Conservation (phyloP, 2,329 filamentous ascomycete species). For the Capronia epimyces region DNA sequence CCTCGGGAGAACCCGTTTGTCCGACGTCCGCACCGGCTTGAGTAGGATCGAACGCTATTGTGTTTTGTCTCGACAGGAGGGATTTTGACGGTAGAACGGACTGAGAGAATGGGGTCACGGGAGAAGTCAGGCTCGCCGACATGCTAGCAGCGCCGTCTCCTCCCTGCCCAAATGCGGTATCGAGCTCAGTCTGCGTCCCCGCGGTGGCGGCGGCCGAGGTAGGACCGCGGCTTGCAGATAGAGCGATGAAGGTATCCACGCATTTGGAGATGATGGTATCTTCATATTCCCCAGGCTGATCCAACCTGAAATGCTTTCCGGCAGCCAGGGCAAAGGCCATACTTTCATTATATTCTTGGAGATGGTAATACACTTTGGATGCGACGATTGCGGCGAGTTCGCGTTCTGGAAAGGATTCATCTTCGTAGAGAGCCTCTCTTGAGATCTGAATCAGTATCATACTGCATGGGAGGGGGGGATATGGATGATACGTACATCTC, state of each 20-base stretch:
- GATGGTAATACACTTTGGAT: conserved; percentile 97
- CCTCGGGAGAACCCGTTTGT: conserved; percentile 50
- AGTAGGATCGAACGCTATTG: conserved; percentile 52
- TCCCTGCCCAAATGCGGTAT: conserved; percentile 69
- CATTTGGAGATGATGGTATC: conserved; percentile 99
- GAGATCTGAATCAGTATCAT: conserved; percentile 19
- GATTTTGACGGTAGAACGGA: conserved; percentile 91
- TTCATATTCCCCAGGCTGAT: conserved; percentile 88
- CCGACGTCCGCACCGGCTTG: conserved; percentile 53
- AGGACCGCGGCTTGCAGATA: conserved; percentile 58
- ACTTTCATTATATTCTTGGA: conserved; percentile 98
- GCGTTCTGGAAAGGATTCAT: conserved; percentile 87
- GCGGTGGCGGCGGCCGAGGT: conserved; percentile 46
- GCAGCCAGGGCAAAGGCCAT: conserved; percentile 97
- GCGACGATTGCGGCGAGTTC: conserved; percentile 90
- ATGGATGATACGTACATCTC: conserved; percentile 66
- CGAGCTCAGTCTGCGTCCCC: conserved; percentile 57
- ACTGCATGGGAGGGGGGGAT: conserved; percentile 15
- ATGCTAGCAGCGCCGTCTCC: conserved; percentile 61
- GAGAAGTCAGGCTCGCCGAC: conserved; percentile 67
- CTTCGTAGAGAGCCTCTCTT: conserved; percentile 96
- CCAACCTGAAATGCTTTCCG: conserved; percentile 89
- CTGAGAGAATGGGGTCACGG: conserved; percentile 92
- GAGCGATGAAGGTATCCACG: conserved; percentile 91
- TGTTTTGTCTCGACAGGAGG: conserved; percentile 76